phyloP scores from a whole-genome alignment of 176 grass and related monocot genomes.

The Hordeum marinum region DNA sequence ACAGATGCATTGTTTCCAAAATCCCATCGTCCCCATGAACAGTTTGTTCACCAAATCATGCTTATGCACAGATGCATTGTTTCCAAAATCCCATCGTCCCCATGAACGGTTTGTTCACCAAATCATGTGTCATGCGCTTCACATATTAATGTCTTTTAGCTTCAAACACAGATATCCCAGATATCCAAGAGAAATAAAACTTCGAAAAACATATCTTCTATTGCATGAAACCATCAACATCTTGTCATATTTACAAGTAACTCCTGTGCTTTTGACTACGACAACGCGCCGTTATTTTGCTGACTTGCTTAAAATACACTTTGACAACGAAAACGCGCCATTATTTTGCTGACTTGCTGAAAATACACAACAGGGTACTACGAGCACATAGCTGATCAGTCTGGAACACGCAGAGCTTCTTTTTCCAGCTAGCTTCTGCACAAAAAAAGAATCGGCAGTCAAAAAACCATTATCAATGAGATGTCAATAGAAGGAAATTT shows the following conservation, averaged over 20 bases:
- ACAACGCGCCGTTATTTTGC: not conserved
- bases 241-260: constrained; percentile 27
- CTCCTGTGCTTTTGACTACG: not conserved
- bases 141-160: not conserved
- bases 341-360: not conserved
- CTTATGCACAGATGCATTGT: not conserved
- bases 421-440: not conserved
- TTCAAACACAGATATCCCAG: not conserved
- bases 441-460: not conserved
- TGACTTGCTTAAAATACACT: not conserved
- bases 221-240: not conserved
- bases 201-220: not conserved
- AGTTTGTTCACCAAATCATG: too few species aligned
- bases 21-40: too few species aligned
- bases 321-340: not conserved
- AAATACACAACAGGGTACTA: not conserved
- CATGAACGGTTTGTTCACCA: not conserved
- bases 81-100: not conserved
- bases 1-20: too few species aligned
- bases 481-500: not conserved
- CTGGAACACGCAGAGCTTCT: not conserved
- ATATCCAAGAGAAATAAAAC: not conserved
- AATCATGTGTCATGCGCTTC: not conserved
- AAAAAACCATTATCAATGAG: not conserved
- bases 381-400: not conserved